Evolutionary conservation across 2,329 filamentous ascomycete genomes (phyloP).

Genomic region (Neodidymelliopsis sp.): DNA sequence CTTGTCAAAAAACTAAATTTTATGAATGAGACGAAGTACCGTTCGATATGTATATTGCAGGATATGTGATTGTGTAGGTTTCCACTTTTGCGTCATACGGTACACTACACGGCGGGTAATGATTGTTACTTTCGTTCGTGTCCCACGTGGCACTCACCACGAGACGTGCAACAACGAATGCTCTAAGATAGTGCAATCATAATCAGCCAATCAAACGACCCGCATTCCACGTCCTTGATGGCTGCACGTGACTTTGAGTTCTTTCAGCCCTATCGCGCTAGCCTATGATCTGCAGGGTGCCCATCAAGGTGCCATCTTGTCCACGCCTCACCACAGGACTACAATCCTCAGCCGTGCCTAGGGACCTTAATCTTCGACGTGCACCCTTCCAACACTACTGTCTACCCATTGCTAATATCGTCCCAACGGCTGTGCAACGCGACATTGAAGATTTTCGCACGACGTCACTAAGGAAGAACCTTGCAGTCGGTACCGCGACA

Average conservation of each 20-base stretch:
- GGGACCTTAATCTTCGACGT: background rate
- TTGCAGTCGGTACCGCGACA: constrained; percentile 29
- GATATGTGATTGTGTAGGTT: too few species aligned
- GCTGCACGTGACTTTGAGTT: constrained; percentile 10
- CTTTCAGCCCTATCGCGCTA: constrained; percentile 14
- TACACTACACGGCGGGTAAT: too few species aligned
- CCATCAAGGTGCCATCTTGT: constrained; percentile 26
- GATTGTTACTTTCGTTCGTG: background rate
- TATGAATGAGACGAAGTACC: constrained; percentile 2
- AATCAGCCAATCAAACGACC: constrained; percentile 6
- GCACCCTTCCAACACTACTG: too few species aligned
- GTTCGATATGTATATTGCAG: too few species aligned
- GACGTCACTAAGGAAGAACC: constrained; percentile 34
- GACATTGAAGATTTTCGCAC: constrained; percentile 9
- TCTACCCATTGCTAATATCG: too few species aligned
- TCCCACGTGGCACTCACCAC: background rate
- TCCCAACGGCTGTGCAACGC: constrained; percentile 1
- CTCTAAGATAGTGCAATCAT: background rate
- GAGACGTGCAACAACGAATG: background rate
- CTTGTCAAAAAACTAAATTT: background rate
- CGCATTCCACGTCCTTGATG: background rate
- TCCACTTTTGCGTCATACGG: too few species aligned
- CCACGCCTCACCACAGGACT: constrained; percentile 1
- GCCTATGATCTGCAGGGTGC: constrained; percentile 19
- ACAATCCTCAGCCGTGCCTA: background rate